Evolutionary conservation across 352 stramenopile species (phyloP), one percentile per base, ranked within the genome.

Genomic region (Plasmopara viticola): DNA sequence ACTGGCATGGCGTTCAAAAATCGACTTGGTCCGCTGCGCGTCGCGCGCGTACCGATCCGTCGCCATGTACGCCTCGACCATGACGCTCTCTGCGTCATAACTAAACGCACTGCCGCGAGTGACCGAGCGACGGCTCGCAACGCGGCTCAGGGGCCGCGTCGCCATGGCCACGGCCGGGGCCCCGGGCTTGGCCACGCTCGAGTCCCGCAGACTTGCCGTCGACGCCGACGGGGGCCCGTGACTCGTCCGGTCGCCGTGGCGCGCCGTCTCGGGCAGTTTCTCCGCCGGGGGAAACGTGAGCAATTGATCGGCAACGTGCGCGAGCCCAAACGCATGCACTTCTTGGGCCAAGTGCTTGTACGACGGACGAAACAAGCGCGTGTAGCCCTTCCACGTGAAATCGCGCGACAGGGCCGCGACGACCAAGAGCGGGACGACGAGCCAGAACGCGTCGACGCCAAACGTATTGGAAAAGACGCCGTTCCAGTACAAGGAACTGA

Each of bases 321-420:
- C 60, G 15, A 90, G 66, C 1, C 62, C 56, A 29, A 85, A 90
- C 6, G 78, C 70, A 34, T 89, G 62, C 50, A 94, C 84, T 37
- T 94, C 84, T 47, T 94, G 84, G 2, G 83, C 82, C 63, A 94
- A 71, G 41, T 94, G 83, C 49, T 87, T 89, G 67, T 93, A 94
- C 9, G 76, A 87, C 28, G 84, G 82, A 2, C 65, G 61, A 64
- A 93, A 91, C 28, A 78, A 84, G n/a, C 80, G 78, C 33, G 65
- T 77, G 58, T 89, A 93, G 10, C 84, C 84, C 58, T 94, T 94
- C 74, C 80, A 90, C 38, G 86, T 62, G 20, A 88, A 74, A 64
- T 94, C 84, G 2, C 84, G 75, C 6, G 74, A 88, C 9, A 94
- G 59, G 3, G 84, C 72, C 12, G 74, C 52, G 48, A 91, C 73